phyloP scores from a whole-genome alignment of 352 stramenopile species.

The Pythium sukuiense region DNA sequence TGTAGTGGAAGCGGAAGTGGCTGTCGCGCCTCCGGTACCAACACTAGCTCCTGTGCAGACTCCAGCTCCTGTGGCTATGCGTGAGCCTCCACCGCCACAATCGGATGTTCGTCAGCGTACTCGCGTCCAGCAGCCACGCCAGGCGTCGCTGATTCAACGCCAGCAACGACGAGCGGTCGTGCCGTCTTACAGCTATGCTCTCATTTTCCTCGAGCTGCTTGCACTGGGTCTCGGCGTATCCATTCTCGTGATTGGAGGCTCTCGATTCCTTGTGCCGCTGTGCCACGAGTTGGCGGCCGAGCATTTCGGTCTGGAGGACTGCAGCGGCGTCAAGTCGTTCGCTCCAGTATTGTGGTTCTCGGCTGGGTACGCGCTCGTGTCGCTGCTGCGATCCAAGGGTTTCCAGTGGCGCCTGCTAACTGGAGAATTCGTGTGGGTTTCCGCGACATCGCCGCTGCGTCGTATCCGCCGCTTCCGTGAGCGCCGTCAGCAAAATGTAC shows the following conservation, averaged over 20 bases:
- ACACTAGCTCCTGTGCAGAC: neutral
- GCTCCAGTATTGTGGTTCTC: constrained; percentile 58
- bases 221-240: constrained; percentile 18
- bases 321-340: constrained; percentile 35
- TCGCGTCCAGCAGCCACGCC: neutral
- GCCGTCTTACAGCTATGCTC: constrained; percentile 20
- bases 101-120: neutral
- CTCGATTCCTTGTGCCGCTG: constrained; percentile 28
- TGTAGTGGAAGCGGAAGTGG: neutral
- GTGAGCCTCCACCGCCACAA: neutral
- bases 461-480: constrained; percentile 23
- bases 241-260: constrained; percentile 18
- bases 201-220: constrained; percentile 26
- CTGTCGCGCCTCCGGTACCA: neutral
- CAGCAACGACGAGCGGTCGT: constrained; percentile 17
- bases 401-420: constrained; percentile 58
- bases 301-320: constrained; percentile 33
- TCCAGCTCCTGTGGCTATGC: neutral
- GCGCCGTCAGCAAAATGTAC: constrained; percentile 8
- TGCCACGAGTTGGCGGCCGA: constrained; percentile 23
- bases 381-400: constrained; percentile 42
- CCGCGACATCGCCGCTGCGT: constrained; percentile 23
- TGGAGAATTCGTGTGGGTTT: constrained; percentile 41
- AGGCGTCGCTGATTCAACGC: constrained; percentile 11
- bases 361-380: constrained; percentile 49